Evolutionary conservation across 805 yeast genomes (phyloP), one percentile per base, ranked within the genome.

Genomic region (Helenozyma rhizophorensis): DNA sequence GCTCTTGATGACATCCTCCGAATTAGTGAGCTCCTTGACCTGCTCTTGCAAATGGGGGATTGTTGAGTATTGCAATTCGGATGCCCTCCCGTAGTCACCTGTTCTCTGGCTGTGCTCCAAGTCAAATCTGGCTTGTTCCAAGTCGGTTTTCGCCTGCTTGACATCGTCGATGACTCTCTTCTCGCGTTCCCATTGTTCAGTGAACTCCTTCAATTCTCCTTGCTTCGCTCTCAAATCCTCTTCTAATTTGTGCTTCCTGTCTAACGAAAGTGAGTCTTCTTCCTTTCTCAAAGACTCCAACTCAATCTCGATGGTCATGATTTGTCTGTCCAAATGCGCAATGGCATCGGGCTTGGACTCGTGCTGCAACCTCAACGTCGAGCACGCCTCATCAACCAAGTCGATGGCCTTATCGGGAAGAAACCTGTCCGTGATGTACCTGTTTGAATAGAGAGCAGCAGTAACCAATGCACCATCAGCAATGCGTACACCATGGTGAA

Each of bases 331-430:
- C 37, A 90, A 68, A 28, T 80, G 84, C 50, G 88, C 90, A 33
- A 93, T 84, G 2, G 89, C 86, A 53, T 90, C 98, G 0, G 98
- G 98, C 55, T 88, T 89, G 2, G 96, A 87, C 62, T 90, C 98
- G 56, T 93, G 97, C 59, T 90, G 98, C 38, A 90, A 67, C 44
- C 98, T 70, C 37, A 90, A 68, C 0, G 95, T 95, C 3, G 97
- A 93, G 63, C 97, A 89, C 0, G 97, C 97, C 55, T 90, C 98
- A 61, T 90, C 98, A 2, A 90, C 93, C 45, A 90, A 72, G 59
- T 90, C 98, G 45, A 90, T 90, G 14, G 97, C 97, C 65, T 90
- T 90, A 54, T 90, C 98, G 1, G 98, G 98, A 23, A 90, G 65
- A 50, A 79, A 88, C 34, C 97, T 65, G 56, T 90, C 97, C 3